Conservation (phyloP, 305 asterid species). For the Stenogyne calaminthoides region DNA sequence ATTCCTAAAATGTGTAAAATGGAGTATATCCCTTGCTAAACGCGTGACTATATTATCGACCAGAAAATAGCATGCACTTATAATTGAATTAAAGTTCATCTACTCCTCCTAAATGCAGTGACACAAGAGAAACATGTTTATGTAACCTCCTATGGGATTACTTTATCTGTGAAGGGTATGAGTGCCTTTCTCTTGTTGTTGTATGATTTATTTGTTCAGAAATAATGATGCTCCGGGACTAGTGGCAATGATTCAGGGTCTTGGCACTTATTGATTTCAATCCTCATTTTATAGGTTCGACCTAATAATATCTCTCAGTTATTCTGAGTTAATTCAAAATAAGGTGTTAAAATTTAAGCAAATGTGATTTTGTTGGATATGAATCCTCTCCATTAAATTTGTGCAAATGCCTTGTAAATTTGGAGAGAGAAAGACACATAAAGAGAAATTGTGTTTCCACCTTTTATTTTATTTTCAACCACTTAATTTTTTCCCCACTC, state of each 20-base stretch:
- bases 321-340: not conserved
- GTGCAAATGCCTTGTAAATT: too few species aligned
- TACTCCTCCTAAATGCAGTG: not conserved
- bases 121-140: not conserved
- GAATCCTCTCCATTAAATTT: not conserved
- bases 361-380: not conserved
- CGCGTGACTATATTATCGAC: not conserved
- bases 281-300: conserved; percentile 1
- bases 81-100: conserved; percentile 4
- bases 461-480: too few species aligned
- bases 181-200: not conserved
- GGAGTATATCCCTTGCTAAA: not conserved
- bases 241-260: not conserved
- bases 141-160: not conserved
- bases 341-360: not conserved
- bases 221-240: not conserved
- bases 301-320: conserved; percentile 8
- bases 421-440: too few species aligned
- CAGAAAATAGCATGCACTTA: not conserved
- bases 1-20: conserved; percentile 9
- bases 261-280: not conserved
- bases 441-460: too few species aligned
- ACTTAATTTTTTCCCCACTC: too few species aligned
- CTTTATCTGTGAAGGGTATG: not conserved
- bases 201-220: not conserved